These are phyloP conservation scores for Yamadazyma sp. DNA, from an alignment of 805 yeast genomes.

Conservation along the genomic window DNA sequence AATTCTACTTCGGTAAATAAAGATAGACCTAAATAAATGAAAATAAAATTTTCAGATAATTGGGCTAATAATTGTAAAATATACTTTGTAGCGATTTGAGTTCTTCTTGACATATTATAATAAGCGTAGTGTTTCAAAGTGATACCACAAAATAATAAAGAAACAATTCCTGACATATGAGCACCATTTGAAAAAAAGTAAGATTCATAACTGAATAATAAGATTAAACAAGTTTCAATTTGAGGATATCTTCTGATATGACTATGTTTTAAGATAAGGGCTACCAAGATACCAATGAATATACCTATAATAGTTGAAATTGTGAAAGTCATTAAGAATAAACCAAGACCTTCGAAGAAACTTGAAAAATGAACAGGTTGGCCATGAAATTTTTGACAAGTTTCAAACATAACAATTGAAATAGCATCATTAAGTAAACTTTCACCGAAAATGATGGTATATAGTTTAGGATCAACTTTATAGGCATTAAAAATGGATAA, in stretches of 20 bases:
- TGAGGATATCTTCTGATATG: constrained; percentile 94
- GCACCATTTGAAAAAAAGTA: constrained; percentile 98
- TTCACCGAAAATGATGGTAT: constrained; percentile 97
- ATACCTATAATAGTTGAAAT: constrained; percentile 89
- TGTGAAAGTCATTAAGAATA: constrained; percentile 90
- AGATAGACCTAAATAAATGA: constrained; percentile 90
- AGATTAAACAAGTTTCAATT: constrained; percentile 89
- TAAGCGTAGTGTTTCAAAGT: constrained; percentile 96
- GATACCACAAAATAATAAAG: constrained; percentile 91
- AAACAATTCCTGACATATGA: constrained; percentile 98
- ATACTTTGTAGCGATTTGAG: constrained; percentile 94
- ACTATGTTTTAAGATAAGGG: constrained; percentile 85
- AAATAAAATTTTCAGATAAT: constrained; percentile 92
- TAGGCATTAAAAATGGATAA: constrained; percentile 94
- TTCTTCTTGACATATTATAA: constrained; percentile 94
- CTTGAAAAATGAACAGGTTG: constrained; percentile 66
- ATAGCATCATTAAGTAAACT: constrained; percentile 94
- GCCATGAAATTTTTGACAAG: constrained; percentile 95
- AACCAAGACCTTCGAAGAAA: constrained; percentile 90
- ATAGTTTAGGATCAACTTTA: constrained; percentile 95
- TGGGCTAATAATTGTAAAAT: constrained; percentile 93
- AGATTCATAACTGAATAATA: constrained; percentile 90
- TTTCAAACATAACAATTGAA: constrained; percentile 98
- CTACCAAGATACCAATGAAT: constrained; percentile 82
- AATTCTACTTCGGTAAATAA: constrained; percentile 94